Evolutionary conservation across 2,329 filamentous ascomycete genomes (phyloP), one percentile per base, ranked within the genome.

Genomic region (Fusarium acutatum): DNA sequence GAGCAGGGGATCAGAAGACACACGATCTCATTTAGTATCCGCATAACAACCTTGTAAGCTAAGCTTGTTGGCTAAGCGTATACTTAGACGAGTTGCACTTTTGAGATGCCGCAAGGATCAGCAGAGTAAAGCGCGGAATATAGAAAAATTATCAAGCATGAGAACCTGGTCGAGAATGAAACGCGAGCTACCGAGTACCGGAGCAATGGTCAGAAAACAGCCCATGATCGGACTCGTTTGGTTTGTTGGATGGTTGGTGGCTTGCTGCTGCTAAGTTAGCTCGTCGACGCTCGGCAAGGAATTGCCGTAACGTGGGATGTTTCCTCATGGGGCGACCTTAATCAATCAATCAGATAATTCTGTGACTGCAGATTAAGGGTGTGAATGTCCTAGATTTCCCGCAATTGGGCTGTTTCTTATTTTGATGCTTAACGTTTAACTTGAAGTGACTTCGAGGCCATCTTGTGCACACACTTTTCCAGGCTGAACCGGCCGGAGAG

Each of bases 301-400:
- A 69, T 78, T 77, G 75, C 75, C 75, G 74, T 41, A 60, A 53
- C 67, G 74, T 74, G 70, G 66, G 61, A 64, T 70, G 70, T 65
- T 69, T 54, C 40, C 49, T 46, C 38, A 34, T n/a, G 54, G 49
- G 41, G 52, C 28, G 54, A 44, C 28, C 46, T 64, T 67, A 43
- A 52, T 69, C 47, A 66, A 67, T 72, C 67, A 71, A 67, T 71
- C 68, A 62, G 62, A 71, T 59, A 59, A 60, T 30, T 38, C 58
- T 57, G 47, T 43, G 44, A 34, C n/a, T 40, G 56, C 28, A 41
- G 47, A 43, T 65, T 54, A 28, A 37, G 34, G 32, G 34, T 61
- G 54, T 57, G 47, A 41, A 34, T 65, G 44, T 58, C 67, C 44
- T 69, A 47, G 30, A 71, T 61, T 66, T 70, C 66, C 60, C 67